Conservation (phyloP, 2,329 filamentous ascomycete species). For the Thermothelomyces thermophilus region DNA sequence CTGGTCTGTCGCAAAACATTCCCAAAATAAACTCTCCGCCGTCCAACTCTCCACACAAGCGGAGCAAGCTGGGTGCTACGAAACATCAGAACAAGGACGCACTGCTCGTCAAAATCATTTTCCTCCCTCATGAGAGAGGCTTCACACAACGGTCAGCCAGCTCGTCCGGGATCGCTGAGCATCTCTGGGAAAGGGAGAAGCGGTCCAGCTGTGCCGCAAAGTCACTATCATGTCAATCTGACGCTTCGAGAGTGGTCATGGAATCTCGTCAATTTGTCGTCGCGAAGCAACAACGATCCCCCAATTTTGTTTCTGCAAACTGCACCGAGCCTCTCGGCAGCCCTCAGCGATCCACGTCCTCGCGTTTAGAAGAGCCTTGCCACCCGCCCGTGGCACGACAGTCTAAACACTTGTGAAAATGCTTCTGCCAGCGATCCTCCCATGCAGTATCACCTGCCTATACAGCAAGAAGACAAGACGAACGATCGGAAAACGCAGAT, state of each 20-base stretch:
- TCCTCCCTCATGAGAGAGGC: not conserved
- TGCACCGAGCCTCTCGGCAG: constrained; percentile 52
- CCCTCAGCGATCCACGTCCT: constrained; percentile 59
- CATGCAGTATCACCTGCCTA: constrained; percentile 41
- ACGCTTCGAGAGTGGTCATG: constrained; percentile 27
- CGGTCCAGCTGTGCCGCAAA: not conserved
- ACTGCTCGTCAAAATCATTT: not conserved
- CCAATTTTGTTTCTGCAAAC: constrained; percentile 36
- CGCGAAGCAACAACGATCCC: constrained; percentile 48
- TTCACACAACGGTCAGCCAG: not conserved
- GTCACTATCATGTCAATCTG: not conserved
- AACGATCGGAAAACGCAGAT: constrained; percentile 38
- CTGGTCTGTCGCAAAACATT: constrained; percentile 3
- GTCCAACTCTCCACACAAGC: too few relatives aligned
- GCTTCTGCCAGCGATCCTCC: constrained; percentile 54
- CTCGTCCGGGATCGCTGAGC: not conserved
- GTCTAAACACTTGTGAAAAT: constrained; percentile 49
- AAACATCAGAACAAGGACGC: not conserved
- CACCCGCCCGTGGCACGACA: constrained; percentile 28
- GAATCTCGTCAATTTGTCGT: constrained; percentile 54
- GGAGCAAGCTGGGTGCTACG: too few relatives aligned
- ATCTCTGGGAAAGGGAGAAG: not conserved
- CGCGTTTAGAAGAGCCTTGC: constrained; percentile 36
- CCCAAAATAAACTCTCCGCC: too few relatives aligned
- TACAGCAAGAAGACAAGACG: constrained; percentile 35